Conservation (phyloP, 345 rosid genomes). For the Xanthoceras sorbifolium region DNA sequence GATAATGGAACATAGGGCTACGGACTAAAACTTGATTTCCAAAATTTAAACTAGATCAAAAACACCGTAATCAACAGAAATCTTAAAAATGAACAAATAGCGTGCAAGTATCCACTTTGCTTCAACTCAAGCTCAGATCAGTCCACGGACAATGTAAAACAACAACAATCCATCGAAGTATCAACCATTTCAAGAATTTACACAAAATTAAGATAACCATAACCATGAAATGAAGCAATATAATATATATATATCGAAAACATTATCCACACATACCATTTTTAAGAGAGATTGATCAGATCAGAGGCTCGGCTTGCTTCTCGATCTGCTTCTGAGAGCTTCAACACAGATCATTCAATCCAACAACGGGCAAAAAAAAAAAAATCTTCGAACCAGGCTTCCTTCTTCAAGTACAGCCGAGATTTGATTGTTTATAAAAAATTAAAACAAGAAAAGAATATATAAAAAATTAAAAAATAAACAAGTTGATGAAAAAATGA, state of each 20-base stretch:
- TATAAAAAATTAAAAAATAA: constrained; percentile 12
- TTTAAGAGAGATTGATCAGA: constrained; percentile 29
- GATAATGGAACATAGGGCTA: constrained; percentile 17
- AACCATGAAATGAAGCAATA: constrained; percentile 4
- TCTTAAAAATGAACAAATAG: not conserved
- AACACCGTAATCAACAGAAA: not conserved
- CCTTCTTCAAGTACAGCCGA: not conserved
- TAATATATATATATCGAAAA: too few species aligned
- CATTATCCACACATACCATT: constrained; percentile 39
- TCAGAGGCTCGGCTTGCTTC: constrained; percentile 45
- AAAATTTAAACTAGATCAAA: constrained; percentile 22
- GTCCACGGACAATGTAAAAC: constrained; percentile 26
- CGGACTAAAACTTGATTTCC: not conserved
- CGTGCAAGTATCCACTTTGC: constrained; percentile 1
- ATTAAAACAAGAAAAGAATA: constrained; percentile 16
- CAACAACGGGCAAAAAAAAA: too few species aligned
- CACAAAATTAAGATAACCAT: not conserved
- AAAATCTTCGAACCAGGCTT: constrained; percentile 9
- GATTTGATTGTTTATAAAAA: constrained; percentile 19
- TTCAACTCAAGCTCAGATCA: constrained; percentile 39
- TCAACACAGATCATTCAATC: constrained; percentile 37
- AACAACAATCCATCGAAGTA: constrained; percentile 7
- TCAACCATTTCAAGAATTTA: not conserved
- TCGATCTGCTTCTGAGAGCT: constrained; percentile 45
- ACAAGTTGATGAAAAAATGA: constrained; percentile 4